Evolutionary conservation across 164 flowering plant genomes (phyloP), one percentile per base, ranked within the genome.

Genomic region (Tetracentron sinense): DNA sequence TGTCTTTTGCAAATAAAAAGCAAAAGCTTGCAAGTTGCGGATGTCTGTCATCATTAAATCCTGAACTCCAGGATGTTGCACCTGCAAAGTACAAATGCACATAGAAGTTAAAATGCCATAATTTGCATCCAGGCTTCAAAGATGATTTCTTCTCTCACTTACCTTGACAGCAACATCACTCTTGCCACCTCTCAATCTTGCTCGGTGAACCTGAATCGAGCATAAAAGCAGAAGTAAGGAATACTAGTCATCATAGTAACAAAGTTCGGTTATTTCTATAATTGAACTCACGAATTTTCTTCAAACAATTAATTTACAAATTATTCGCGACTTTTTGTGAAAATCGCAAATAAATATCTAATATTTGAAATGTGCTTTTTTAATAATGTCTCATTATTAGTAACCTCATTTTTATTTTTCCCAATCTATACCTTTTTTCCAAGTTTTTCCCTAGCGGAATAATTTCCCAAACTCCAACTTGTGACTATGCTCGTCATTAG

Each of bases 41-140:
- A 94, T 79, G 75, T 94, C 98, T 42, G 93, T 89, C 97, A 90
- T 89, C 98, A 90, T 94, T 65, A 94, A 63, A 27, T 86, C 80
- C 76, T 87, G 83, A 63, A 89, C 80, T 46, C 98, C 98, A 35
- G 96, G 97, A 85, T 94, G 98, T 84, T 94, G 98, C 50, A 94
- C 97, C 98, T 94, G n/a, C n/a, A n/a, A n/a, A n/a, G n/a, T n/a
- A 69, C 52, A 61, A 35, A 28, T 52, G 31, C 49, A 54, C 50
- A 58, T 25, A 47, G 25, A 52, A 60, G 57, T 74, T 48, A 74
- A 62, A 54, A 57, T 61, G 16, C 26, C 6, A 60, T 6, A 31
- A 61, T 5, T n/a, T 11, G 59, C 16, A 15, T 5, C 28, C 55
- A 31, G 47, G 33, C 56, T 6, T 30, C 53, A 66, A 26, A 16